Evolutionary conservation across 495 filamentous ascomycete genomes (phyloP), one percentile per base, ranked within the genome.

Genomic region (Gamarada debralockiae): DNA sequence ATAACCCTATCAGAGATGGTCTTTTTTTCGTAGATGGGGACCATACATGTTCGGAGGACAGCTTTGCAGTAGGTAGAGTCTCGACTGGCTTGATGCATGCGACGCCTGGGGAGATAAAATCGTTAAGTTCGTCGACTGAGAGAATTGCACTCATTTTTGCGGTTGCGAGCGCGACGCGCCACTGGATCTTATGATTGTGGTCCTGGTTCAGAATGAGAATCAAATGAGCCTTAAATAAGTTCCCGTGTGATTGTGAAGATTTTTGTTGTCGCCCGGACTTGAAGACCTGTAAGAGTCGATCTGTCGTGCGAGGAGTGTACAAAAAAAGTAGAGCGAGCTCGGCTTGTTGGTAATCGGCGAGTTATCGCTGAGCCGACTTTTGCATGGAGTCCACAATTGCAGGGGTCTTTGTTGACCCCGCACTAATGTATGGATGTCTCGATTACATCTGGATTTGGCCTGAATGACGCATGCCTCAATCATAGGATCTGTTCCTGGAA

Each of bases 11-110:
- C 15, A 60, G 44, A 36, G 14, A 24, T 43, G 14, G 23, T 0
- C 29, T 22, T 18, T n/a, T 41, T 14, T 51, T 18, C n/a, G n/a
- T 13, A 3, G 29, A 33, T 33, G 36, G 14, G 25, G 23, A 25
- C n/a, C 25, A 7, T 45, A 54, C 53, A 51, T 42, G 43, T 36
- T 29, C 52, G 27, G 22, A 27, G 1, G 17, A 14, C 43, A 47
- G 37, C 59, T 56, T 40, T 54, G 56, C 17, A 54, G 68, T 58
- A 0, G 91, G 92, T 12, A 97, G 78, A 1, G 89, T 90, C 67
- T 98, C 93, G 58, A 98, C 81, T 17, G 93, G 93, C 64, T 98
- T 98, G 69, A 98, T 97, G 70, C 93, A 98, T 31, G 93, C 93
- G 53, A 98, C 90, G 31, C 93, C 93, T 6, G 93, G 93, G 25